Evolutionary conservation across 106 monocot species (phyloP).

Genomic region (Allium fistulosum): DNA sequence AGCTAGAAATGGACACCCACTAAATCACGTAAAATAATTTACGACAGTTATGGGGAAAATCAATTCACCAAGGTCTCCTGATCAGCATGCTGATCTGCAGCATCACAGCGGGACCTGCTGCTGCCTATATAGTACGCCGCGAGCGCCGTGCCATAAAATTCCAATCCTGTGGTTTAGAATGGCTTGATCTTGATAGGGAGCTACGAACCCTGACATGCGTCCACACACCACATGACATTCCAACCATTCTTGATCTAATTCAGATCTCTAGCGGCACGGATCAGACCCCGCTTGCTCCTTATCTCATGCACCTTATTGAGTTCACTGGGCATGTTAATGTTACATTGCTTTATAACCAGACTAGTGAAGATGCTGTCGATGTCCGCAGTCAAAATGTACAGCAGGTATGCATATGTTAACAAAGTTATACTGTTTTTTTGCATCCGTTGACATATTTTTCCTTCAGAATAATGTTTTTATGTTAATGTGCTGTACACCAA

Average conservation of each 20-base stretch:
- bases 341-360: conserved; percentile 32
- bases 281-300: conserved; percentile 11
- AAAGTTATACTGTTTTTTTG: no score
- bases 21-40: neutral
- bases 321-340: conserved; percentile 17
- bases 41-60: conserved; percentile 22
- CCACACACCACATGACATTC: conserved; percentile 32
- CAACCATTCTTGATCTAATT: conserved; percentile 36
- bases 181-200: conserved; percentile 24
- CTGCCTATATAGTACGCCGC: conserved; percentile 24
- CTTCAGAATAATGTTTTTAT: no score
- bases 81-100: conserved; percentile 42
- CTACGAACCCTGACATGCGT: conserved; percentile 56
- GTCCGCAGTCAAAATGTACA: neutral
- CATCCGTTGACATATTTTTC: no score
- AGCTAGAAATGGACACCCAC: no score
- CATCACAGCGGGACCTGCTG: conserved; percentile 45
- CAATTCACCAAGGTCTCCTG: conserved; percentile 19
- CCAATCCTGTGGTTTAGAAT: conserved; percentile 30
- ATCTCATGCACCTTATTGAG: conserved; percentile 55
- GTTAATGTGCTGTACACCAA: no score
- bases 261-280: conserved; percentile 21
- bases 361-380: conserved; percentile 8
- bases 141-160: conserved; percentile 23
- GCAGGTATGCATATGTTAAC: neutral